Evolutionary conservation across 2,329 filamentous ascomycete genomes (phyloP), one percentile per base, ranked within the genome.

Genomic region (Periconia sp.): DNA sequence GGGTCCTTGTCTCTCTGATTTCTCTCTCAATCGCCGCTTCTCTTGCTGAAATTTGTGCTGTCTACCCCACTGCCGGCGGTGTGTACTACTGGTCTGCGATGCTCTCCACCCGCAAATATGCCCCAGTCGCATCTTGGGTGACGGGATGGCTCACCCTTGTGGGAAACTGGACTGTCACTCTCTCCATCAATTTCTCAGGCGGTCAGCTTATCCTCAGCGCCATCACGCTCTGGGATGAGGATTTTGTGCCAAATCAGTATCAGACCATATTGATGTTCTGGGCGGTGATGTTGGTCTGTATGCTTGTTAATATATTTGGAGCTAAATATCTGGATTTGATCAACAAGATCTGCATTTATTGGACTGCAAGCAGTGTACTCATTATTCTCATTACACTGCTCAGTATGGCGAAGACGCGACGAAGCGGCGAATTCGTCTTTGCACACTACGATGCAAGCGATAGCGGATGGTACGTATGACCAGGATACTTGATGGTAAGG

Each of bases 21-120:
- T 85, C 87, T 49, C 69, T 87, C 50, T 54, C 84, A 65, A 84
- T 90, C 25, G 86, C 87, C 13, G 74, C 81, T 5, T 88, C 85
- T n/a, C 78, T 89, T 12, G 84, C 84, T 45, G 87, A 90, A 72
- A 87, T 90, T 61, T 88, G 86, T 50, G 86, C 83, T 53, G 83
- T 88, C 26, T 89, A 87, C 59, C 87, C 87, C 8, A 89, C 86
- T 8, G 85, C 85, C 23, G 86, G 86, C 56, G 87, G 86, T 81
- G 84, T 87, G 2, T 89, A 89, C 66, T 88, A 88, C 71, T 78
- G 76, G 85, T 66, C 80, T 40, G 84, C 85, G 2, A 85, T 88
- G 81, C 75, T 89, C 16, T 78, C 80, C 1, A 85, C 84, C 0
- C 78, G 75, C 26, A 74, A 83, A 61, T 88, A 81, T 73, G 83